phyloP scores from a whole-genome alignment of 2,329 filamentous ascomycete genomes.

The Metarhizium humberi region DNA sequence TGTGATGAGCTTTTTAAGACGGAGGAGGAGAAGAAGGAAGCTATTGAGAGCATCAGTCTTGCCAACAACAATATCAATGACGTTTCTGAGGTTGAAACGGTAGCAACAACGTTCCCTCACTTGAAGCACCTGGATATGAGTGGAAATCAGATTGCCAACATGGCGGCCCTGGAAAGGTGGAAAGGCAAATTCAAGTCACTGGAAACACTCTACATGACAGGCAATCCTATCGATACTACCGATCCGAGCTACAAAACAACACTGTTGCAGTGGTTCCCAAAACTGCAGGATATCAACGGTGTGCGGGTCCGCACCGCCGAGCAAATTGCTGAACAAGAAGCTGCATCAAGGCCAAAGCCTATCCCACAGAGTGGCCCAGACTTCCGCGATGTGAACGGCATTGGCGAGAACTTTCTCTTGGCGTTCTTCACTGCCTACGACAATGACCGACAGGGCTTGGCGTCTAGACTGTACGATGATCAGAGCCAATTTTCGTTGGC shows the following conservation, averaged over 20 bases:
- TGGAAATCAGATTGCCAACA: slow-evolving; percentile 64
- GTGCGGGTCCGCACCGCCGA: slow-evolving; percentile 64
- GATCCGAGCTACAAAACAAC: slow-evolving; percentile 55
- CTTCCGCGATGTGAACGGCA: slow-evolving; percentile 64
- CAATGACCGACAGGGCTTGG: slow-evolving; percentile 54
- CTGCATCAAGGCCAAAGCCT: slow-evolving; percentile 42
- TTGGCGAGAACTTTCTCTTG: slow-evolving; percentile 67
- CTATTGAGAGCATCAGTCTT: slow-evolving; percentile 73
- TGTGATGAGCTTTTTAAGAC: slow-evolving; percentile 71
- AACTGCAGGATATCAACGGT: slow-evolving; percentile 67
- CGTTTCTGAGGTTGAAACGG: slow-evolving; percentile 60
- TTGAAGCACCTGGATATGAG: slow-evolving; percentile 85
- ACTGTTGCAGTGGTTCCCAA: slow-evolving; percentile 74
- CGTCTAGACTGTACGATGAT: slow-evolving; percentile 64
- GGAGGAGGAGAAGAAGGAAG: slow-evolving; percentile 61
- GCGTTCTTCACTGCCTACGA: slow-evolving; percentile 71
- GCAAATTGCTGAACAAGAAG: slow-evolving; percentile 49
- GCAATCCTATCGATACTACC: slow-evolving; percentile 61
- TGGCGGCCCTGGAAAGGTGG: slow-evolving; percentile 65
- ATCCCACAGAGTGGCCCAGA: slow-evolving; percentile 55
- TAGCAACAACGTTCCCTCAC: slow-evolving; percentile 74
- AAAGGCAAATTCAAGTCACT: slow-evolving; percentile 68
- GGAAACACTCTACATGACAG: slow-evolving; percentile 69
- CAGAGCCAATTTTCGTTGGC: slow-evolving; percentile 67
- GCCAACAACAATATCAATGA: slow-evolving; percentile 70